Conservation (phyloP, 768 basidiomycete species). For the Royoungia palumana region DNA sequence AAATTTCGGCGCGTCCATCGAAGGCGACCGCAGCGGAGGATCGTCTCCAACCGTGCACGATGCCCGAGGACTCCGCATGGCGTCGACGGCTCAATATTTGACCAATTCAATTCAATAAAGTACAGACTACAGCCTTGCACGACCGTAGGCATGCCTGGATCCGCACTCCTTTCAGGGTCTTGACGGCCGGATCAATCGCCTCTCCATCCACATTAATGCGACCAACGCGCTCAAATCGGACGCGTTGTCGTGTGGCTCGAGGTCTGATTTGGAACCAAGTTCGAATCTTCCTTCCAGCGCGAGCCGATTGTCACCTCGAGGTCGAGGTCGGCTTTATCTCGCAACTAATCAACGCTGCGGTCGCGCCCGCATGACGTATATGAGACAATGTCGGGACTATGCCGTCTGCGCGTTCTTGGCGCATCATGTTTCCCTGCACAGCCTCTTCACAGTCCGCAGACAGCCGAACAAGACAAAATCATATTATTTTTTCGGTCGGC, state of each 20-base stretch:
- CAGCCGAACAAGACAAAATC: not conserved
- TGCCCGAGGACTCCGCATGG: constrained; percentile 20
- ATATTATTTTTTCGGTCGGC: not conserved
- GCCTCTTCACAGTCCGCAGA: constrained; percentile 4
- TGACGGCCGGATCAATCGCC: constrained; percentile 9
- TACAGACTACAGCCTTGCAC: constrained; percentile 10
- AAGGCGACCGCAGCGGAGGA: constrained; percentile 16
- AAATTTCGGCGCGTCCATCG: constrained; percentile 14
- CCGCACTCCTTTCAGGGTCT: constrained; percentile 15
- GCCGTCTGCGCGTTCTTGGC: constrained; percentile 2
- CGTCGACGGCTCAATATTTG: no score
- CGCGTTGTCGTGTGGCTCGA: no score
- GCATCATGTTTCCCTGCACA: constrained; percentile 9
- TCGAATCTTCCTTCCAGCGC: not conserved
- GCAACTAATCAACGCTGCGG: not conserved
- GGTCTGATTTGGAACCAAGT: not conserved
- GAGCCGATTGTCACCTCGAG: constrained; percentile 1
- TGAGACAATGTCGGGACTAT: constrained; percentile 4
- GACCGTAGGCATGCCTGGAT: constrained; percentile 11
- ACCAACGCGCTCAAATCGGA: constrained; percentile 4
- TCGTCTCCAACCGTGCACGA: constrained; percentile 15
- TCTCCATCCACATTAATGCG: not conserved
- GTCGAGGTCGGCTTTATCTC: constrained; percentile 3
- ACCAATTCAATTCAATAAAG: not conserved
- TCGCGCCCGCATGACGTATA: constrained; percentile 10